Conservation (phyloP, 306 rosid species). For the Medicago truncatula region MtrunA17r5.0-ANR NC_053046.1:34154501-34155000, state of each 20-base stretch:
- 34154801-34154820: slow-evolving; percentile 19
- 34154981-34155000: slow-evolving; percentile 44
- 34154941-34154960: not conserved
- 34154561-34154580: slow-evolving; percentile 10
- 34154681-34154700: slow-evolving; percentile 1
- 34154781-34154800: slow-evolving; percentile 21
- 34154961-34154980: slow-evolving; percentile 14
- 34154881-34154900: slow-evolving; percentile 91
- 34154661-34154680: not conserved
- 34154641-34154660: slow-evolving; percentile 22
- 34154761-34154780: slow-evolving; percentile 25
- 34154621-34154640: not conserved
- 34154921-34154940: slow-evolving; percentile 89
- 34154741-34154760: slow-evolving; percentile 26
- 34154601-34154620: slow-evolving; percentile 3
- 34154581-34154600: slow-evolving; percentile 8
- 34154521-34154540: slow-evolving; percentile 14
- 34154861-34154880: slow-evolving; percentile 62
- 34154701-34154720: slow-evolving; percentile 19
- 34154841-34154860: slow-evolving; percentile 27
- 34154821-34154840: slow-evolving; percentile 22
- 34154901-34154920: slow-evolving; percentile 98
- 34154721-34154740: slow-evolving; percentile 9
- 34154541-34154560: slow-evolving; percentile 27
- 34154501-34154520: slow-evolving; percentile 12